Evolutionary conservation across 768 basidiomycete genomes (phyloP), one percentile per base, ranked within the genome.

Genomic region (Boletus reticuloceps): DNA sequence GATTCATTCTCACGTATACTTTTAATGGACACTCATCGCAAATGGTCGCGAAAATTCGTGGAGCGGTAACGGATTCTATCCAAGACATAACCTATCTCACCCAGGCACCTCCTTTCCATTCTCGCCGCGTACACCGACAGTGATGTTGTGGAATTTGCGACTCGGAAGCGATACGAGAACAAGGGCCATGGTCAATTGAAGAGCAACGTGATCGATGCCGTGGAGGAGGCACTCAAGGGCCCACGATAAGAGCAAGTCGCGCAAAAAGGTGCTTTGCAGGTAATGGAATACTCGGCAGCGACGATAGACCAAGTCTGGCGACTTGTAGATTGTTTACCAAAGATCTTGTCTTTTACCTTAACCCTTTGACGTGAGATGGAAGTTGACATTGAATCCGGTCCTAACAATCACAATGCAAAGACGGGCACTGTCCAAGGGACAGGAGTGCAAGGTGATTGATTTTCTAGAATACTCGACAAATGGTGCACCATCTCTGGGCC

Each of bases 61-160:
- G 77, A 7, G 90, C 95, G 1, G 88, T 94, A 2, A 98, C 95
- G 0, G 96, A 98, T 69, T 90, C 92, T 0, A 79, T 80, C 12
- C 69, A 69, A 1, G 84, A 84, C 4, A 83, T 97, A 40, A 85
- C 88, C 0, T n/a, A 2, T 66, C 70, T n/a, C 85, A 94, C 9
- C 92, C 94, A 0, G 96, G 94, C 5, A 81, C 89, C 1, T 19
- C 38, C 1, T 55, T 2, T 19, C 29, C 5, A 94, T 97, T 44
- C 79, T 94, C 13, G 84, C 86, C 3, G 88, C 91, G 1, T 94
- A 89, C 63, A 79, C 79, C 1, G 73, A 75, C 41, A 77, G 78
- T 45, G 69, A 79, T 1, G 74, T 78, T 2, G 58, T 64, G 0
- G 64, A 68, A 1, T 73, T 89, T 14, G 84, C 84, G 4, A 25